A percentile compares a stretch with the other conserved stretches of the same genome.
These are phyloP conservation scores for Chaetothyriales sp. DNA, from an alignment of 2,329 filamentous ascomycete species.

Conservation along the genomic window DNA sequence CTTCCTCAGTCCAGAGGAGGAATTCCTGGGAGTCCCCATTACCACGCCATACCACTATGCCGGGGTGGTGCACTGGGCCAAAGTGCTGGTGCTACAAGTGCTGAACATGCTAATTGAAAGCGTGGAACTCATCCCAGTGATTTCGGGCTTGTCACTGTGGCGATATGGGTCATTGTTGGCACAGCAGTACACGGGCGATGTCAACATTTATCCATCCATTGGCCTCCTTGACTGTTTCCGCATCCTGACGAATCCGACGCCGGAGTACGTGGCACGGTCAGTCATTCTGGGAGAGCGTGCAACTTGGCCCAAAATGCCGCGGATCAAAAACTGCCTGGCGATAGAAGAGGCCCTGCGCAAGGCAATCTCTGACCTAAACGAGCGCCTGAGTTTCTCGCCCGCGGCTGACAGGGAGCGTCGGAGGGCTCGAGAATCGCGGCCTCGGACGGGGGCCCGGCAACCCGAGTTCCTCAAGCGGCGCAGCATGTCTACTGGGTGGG, in stretches of 20 bases:
- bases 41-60: constrained; percentile 60
- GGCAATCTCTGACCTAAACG: constrained; percentile 22
- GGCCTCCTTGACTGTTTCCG: constrained; percentile 57
- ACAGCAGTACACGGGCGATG: constrained; percentile 87
- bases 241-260: constrained; percentile 68
- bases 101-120: neutral
- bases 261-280: constrained; percentile 71
- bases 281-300: constrained; percentile 67
- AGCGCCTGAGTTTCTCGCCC: constrained; percentile 12
- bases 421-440: neutral
- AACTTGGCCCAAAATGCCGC: constrained; percentile 79
- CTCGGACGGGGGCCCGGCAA: neutral
- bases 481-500: neutral
- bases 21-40: constrained; percentile 37
- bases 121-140: neutral
- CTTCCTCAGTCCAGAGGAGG: constrained; percentile 63
- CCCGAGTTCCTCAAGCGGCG: constrained; percentile 6
- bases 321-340: constrained; percentile 72
- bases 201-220: constrained; percentile 79
- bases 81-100: constrained; percentile 43
- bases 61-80: constrained; percentile 65
- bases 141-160: constrained; percentile 52
- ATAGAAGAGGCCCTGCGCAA: constrained; percentile 60
- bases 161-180: constrained; percentile 69
- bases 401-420: constrained; percentile 8